Conservation (phyloP, 2,329 filamentous ascomycete genomes). For the Beauveria rudraprayagi region DNA sequence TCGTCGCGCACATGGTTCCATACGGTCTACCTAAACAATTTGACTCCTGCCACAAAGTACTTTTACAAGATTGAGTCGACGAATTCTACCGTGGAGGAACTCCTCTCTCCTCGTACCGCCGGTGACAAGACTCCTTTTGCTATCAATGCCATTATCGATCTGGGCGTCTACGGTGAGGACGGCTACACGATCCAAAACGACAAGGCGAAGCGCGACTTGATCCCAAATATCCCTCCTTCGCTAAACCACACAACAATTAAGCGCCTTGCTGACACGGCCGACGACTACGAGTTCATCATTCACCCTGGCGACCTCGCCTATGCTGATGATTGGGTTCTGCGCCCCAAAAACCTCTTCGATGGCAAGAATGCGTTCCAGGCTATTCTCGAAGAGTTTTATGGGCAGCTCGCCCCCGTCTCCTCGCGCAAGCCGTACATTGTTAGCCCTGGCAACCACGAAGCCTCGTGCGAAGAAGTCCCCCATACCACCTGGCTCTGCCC, state of each 20-base stretch:
- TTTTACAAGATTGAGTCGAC: slow-evolving; percentile 52
- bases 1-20: slow-evolving; percentile 48
- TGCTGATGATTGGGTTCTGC: slow-evolving; percentile 49
- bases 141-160: slow-evolving; percentile 39
- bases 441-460: slow-evolving; percentile 48
- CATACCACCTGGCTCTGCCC: slow-evolving; percentile 32
- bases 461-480: slow-evolving; percentile 34
- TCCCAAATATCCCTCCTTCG: slow-evolving; percentile 41
- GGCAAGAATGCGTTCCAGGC: slow-evolving; percentile 45
- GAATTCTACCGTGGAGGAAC: slow-evolving; percentile 46
- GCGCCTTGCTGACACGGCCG: slow-evolving; percentile 39
- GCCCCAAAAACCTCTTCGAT: slow-evolving; percentile 36
- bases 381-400: slow-evolving; percentile 49
- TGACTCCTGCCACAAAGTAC: slow-evolving; percentile 48
- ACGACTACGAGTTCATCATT: slow-evolving; percentile 48
- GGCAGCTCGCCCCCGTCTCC: slow-evolving; percentile 32
- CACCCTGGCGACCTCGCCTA: slow-evolving; percentile 51
- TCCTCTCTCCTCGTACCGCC: slow-evolving; percentile 30
- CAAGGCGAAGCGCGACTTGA: slow-evolving; percentile 35
- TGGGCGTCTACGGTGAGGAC: slow-evolving; percentile 37
- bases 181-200: slow-evolving; percentile 28
- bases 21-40: slow-evolving; percentile 34
- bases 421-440: slow-evolving; percentile 42
- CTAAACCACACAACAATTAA: slow-evolving; percentile 53
- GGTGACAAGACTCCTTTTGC: slow-evolving; percentile 49